These are phyloP conservation scores for Rhodosporidiobolus sp. DNA, from an alignment of 768 basidiomycete species.

Conservation along the genomic window DNA sequence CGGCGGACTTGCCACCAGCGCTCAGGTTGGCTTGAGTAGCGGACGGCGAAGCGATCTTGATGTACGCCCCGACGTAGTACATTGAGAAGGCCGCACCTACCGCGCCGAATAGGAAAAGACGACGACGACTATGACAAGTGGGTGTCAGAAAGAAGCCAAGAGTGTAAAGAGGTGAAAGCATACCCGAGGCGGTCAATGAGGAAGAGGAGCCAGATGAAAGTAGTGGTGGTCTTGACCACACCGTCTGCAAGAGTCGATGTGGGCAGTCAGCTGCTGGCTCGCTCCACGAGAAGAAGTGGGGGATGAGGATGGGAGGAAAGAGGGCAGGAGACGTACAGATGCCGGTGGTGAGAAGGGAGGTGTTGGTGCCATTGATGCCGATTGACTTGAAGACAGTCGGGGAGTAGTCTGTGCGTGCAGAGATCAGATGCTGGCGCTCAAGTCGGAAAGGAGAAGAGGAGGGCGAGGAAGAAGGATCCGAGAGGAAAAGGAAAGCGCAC, in stretches of 20 bases:
- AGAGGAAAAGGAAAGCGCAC: no score
- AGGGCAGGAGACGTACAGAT: constrained; percentile 12
- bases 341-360: constrained; percentile 11
- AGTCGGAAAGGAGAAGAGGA: no score
- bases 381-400: constrained; percentile 56
- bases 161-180: no score
- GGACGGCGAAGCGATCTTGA: not conserved
- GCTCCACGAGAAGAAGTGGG: no score
- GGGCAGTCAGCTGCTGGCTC: no score
- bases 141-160: no score
- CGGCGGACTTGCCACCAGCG: not conserved
- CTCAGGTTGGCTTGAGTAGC: not conserved
- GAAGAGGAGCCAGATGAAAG: constrained; percentile 53
- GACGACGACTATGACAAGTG: constrained; percentile 58
- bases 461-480: no score
- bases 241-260: constrained; percentile 52
- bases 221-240: constrained; percentile 49
- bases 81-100: constrained; percentile 8
- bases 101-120: constrained; percentile 72
- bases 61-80: not conserved
- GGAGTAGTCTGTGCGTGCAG: constrained; percentile 47
- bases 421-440: no score
- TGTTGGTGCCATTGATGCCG: constrained; percentile 7
- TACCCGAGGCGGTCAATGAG: constrained; percentile 66
- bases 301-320: no score